Percentiles rank a stretch among this genome's conserved stretches.
phyloP scores from a whole-genome alignment of 306 rosid genomes.

The Cucumis melo region DNA sequence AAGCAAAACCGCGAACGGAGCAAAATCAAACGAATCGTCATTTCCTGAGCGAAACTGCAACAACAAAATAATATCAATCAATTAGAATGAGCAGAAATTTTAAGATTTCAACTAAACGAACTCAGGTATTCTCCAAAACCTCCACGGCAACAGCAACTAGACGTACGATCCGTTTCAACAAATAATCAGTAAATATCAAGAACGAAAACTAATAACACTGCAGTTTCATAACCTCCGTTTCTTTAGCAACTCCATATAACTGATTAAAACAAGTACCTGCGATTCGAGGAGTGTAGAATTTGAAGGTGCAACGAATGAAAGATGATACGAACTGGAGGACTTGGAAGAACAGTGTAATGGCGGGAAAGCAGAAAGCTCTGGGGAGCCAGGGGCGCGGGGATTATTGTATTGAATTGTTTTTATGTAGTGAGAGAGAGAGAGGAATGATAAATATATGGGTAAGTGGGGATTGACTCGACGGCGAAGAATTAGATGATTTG shows the following conservation, averaged over 20 bases:
- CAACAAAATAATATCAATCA: neutral
- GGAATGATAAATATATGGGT: neutral
- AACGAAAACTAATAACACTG: neutral
- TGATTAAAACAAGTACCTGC: neutral
- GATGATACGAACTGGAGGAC: neutral
- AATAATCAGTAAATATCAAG: neutral
- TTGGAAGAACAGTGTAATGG: neutral
- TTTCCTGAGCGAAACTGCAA: constrained; percentile 5
- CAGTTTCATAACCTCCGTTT: neutral
- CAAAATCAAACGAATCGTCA: constrained; percentile 11
- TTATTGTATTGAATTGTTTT: neutral
- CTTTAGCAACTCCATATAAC: neutral
- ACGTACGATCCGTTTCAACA: neutral
- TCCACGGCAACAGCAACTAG: neutral
- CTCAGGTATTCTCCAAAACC: neutral
- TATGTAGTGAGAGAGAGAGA: neutral
- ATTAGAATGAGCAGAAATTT: neutral
- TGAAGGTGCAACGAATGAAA: neutral
- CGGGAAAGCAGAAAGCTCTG: neutral
- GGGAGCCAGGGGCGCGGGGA: neutral
- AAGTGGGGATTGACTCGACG: neutral
- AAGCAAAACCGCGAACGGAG: neutral
- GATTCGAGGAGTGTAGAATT: neutral
- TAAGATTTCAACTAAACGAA: neutral
- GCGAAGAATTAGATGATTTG: neutral